These are phyloP conservation scores for Talaromyces sp. DNA, from an alignment of 2,329 filamentous ascomycete species.

Conservation along the genomic window DNA sequence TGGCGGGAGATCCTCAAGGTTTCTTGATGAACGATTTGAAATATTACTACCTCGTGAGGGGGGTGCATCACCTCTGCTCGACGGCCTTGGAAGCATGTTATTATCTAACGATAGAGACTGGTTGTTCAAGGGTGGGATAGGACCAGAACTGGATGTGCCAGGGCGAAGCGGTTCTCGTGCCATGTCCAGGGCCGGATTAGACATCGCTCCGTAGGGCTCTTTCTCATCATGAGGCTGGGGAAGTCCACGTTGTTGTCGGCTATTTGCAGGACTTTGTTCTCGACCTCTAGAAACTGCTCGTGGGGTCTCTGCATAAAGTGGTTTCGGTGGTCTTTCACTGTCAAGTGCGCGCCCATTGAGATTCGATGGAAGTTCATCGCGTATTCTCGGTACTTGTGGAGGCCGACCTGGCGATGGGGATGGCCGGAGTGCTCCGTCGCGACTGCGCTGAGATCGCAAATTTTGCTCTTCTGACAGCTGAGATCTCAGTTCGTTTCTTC, in stretches of 20 bases:
- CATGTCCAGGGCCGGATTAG: slow-evolving; percentile 19
- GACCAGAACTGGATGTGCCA: slow-evolving; percentile 28
- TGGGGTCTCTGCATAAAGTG: slow-evolving; percentile 12
- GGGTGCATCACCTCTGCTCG: slow-evolving; percentile 18
- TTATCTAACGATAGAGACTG: slow-evolving; percentile 30
- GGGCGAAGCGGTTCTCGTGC: slow-evolving; percentile 29
- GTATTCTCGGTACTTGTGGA: neutral
- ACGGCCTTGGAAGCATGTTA: slow-evolving; percentile 32
- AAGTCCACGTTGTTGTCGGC: slow-evolving; percentile 25
- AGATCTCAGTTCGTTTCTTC: slow-evolving; percentile 28
- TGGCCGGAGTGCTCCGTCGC: slow-evolving; percentile 39
- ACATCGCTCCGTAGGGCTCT: slow-evolving; percentile 21
- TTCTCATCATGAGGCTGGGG: slow-evolving; percentile 30
- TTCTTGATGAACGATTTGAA: slow-evolving; percentile 19
- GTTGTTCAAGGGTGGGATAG: slow-evolving; percentile 4
- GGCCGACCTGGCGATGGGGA: slow-evolving; percentile 24
- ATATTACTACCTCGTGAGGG: slow-evolving; percentile 32
- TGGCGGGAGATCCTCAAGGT: slow-evolving; percentile 23
- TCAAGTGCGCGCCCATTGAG: slow-evolving; percentile 6
- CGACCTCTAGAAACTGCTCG: slow-evolving; percentile 19
- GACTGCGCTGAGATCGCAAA: slow-evolving; percentile 36
- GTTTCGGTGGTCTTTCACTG: neutral
- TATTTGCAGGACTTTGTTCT: slow-evolving; percentile 22
- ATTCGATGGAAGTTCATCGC: slow-evolving; percentile 4
- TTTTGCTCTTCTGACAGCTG: slow-evolving; percentile 36